These are phyloP conservation scores for Calonectria honghensis DNA, from an alignment of 2,329 filamentous ascomycete species.

Conservation along the genomic window DNA sequence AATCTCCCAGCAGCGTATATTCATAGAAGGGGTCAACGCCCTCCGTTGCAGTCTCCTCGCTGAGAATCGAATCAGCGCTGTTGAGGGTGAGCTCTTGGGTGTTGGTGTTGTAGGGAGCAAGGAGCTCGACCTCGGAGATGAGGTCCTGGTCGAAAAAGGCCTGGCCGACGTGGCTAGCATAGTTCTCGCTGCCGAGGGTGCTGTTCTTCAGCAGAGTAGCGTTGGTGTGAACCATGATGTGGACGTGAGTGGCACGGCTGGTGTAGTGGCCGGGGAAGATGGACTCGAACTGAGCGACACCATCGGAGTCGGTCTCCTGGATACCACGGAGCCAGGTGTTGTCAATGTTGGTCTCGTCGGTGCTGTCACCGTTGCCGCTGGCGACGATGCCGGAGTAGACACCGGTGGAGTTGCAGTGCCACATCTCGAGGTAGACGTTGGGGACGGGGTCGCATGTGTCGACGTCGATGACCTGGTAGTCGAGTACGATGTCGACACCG, in stretches of 20 bases:
- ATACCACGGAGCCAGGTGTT: slow-evolving; percentile 62
- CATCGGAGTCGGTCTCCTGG: slow-evolving; percentile 63
- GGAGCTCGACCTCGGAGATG: slow-evolving; percentile 69
- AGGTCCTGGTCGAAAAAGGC: slow-evolving; percentile 78
- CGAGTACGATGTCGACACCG: slow-evolving; percentile 64
- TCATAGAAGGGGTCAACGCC: slow-evolving; percentile 75
- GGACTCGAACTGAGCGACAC: slow-evolving; percentile 65
- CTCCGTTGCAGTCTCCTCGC: slow-evolving; percentile 66
- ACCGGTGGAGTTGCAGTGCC: slow-evolving; percentile 69
- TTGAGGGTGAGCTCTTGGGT: slow-evolving; percentile 70
- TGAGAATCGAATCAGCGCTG: slow-evolving; percentile 68
- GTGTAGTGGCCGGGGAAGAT: slow-evolving; percentile 68
- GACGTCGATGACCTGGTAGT: slow-evolving; percentile 67
- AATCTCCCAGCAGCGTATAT: slow-evolving; percentile 74
- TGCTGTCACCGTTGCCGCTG: slow-evolving; percentile 66
- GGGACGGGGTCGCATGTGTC: slow-evolving; percentile 65
- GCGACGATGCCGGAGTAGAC: slow-evolving; percentile 66
- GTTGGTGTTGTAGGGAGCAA: slow-evolving; percentile 69
- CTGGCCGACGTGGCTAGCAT: slow-evolving; percentile 77
- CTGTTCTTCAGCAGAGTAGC: slow-evolving; percentile 58
- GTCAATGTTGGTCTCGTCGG: slow-evolving; percentile 57
- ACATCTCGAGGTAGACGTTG: slow-evolving; percentile 65
- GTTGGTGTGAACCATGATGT: slow-evolving; percentile 64
- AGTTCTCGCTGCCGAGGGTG: slow-evolving; percentile 59
- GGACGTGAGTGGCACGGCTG: slow-evolving; percentile 69